phyloP scores from a whole-genome alignment of 192 early-diverging fungal genomes.

The Anaeromyces robustus region DNA sequence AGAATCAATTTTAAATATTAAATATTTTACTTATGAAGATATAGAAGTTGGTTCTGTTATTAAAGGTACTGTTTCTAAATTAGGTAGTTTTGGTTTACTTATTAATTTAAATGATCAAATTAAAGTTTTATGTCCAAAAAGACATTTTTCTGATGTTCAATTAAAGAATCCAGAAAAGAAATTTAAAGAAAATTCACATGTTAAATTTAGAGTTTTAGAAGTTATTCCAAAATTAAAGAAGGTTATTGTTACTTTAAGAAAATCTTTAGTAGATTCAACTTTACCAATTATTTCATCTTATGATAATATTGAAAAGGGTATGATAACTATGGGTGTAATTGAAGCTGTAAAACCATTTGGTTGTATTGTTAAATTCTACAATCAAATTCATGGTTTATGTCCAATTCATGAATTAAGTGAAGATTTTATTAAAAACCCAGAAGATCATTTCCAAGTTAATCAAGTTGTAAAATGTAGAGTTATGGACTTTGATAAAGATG shows the following conservation, averaged over 20 bases:
- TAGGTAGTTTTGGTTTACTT: constrained; percentile 20
- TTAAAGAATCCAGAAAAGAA: constrained; percentile 4
- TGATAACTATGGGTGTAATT: constrained; percentile 48
- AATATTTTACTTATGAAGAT: constrained; percentile 51
- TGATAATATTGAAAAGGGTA: constrained; percentile 38
- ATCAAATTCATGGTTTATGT: constrained; percentile 49
- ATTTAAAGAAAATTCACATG: neutral
- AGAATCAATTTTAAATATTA: constrained; percentile 45
- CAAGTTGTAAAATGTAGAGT: constrained; percentile 62
- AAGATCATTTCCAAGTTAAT: constrained; percentile 52
- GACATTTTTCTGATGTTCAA: constrained; percentile 55
- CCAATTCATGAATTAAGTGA: constrained; percentile 42
- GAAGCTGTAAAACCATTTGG: constrained; percentile 38
- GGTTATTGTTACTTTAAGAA: neutral
- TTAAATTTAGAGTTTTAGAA: neutral
- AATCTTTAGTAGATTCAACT: constrained; percentile 45
- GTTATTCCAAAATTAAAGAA: neutral
- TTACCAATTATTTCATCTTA: constrained; percentile 47
- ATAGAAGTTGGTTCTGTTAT: constrained; percentile 43
- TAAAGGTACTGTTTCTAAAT: constrained; percentile 20
- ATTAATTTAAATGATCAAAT: constrained; percentile 40
- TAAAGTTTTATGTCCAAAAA: constrained; percentile 50
- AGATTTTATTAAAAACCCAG: constrained; percentile 27
- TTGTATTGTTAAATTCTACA: constrained; percentile 63
- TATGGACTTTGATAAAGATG: constrained; percentile 28